phyloP scores from a whole-genome alignment of 169 alveolate species.

The Cryptosporidium ubiquitum region DNA sequence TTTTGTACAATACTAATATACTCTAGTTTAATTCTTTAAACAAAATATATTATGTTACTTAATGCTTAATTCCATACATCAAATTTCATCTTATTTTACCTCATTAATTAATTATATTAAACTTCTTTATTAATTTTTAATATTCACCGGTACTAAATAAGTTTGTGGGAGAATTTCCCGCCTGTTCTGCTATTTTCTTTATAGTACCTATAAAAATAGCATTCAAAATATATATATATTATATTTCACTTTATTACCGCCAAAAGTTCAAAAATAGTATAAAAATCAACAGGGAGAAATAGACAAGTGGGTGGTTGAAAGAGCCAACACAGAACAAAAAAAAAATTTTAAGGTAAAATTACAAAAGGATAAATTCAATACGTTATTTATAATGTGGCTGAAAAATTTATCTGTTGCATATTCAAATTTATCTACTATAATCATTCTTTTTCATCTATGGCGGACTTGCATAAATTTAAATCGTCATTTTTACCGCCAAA shows the following conservation, averaged over 20 bases:
- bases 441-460: no score
- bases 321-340: no score
- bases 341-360: no score
- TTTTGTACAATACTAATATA: background rate
- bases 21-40: background rate
- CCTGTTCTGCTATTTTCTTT: background rate
- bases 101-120: slow-evolving; percentile 1
- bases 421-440: background rate
- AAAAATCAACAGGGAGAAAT: no score
- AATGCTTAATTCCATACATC: background rate
- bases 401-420: no score
- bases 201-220: background rate
- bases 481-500: background rate
- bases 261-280: background rate
- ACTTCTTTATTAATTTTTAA: slow-evolving; percentile 1
- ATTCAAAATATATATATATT: background rate
- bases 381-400: no score
- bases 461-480: background rate
- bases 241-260: background rate
- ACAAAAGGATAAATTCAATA: no score
- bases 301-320: no score
- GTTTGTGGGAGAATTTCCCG: slow-evolving; percentile 1
- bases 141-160: slow-evolving; percentile 1
- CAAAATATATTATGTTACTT: background rate
- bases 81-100: background rate